Percentiles rank a stretch among this genome's conserved stretches.
These are phyloP conservation scores for Berberis vulgaris DNA, from an alignment of 164 flowering plant species.

Conservation along the genomic window DNA sequence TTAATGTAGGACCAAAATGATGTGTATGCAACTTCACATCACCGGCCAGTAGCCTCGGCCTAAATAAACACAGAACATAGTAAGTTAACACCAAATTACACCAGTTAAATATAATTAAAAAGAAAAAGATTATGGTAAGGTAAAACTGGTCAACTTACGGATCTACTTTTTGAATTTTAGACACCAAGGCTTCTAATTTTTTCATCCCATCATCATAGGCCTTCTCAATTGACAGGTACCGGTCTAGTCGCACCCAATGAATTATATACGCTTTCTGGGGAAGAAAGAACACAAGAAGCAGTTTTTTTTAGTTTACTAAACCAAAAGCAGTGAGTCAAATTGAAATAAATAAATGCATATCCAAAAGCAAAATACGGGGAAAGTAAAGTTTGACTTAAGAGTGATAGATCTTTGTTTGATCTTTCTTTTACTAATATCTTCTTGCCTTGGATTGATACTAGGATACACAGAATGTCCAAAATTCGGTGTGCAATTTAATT, in stretches of 20 bases:
- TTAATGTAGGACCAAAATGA: constrained; percentile 56
- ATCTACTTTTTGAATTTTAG: constrained; percentile 63
- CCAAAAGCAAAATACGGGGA: too few species aligned
- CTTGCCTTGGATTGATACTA: too few species aligned
- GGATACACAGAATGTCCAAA: too few species aligned
- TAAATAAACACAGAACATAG: constrained; percentile 19
- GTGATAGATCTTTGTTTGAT: too few species aligned
- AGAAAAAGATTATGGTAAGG: not conserved
- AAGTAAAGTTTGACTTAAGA: too few species aligned
- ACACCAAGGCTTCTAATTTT: constrained; percentile 43
- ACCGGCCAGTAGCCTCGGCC: constrained; percentile 75
- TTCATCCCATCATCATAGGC: constrained; percentile 70
- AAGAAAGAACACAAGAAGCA: not conserved
- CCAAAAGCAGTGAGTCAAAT: too few species aligned
- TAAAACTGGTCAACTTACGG: constrained; percentile 40
- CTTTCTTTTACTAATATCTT: too few species aligned
- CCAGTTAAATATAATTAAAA: not conserved
- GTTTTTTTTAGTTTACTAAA: too few species aligned
- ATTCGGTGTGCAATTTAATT: too few species aligned
- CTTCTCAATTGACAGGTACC: constrained; percentile 49
- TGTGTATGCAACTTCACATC: constrained; percentile 44
- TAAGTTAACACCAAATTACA: not conserved
- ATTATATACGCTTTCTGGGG: constrained; percentile 76
- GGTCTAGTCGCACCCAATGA: constrained; percentile 85
- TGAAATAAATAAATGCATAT: too few species aligned